Evolutionary conservation across 495 filamentous ascomycete species (phyloP).

Genomic region (Xylaria acuta): DNA sequence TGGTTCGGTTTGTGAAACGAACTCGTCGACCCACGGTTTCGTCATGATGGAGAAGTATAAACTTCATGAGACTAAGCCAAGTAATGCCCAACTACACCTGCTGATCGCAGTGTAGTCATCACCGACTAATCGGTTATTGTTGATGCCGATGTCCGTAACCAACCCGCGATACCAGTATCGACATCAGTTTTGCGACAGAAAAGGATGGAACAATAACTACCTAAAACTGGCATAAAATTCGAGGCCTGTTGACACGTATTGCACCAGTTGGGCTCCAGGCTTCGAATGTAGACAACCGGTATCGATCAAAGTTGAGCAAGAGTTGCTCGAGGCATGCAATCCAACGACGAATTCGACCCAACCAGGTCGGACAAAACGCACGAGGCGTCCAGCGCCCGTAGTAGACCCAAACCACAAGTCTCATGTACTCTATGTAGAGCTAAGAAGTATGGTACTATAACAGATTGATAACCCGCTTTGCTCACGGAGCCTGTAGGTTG

Average conservation of each 20-base stretch:
- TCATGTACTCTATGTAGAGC: constrained; percentile 7
- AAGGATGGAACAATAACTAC: neutral
- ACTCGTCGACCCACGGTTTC: neutral
- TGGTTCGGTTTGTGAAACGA: neutral
- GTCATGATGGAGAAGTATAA: neutral
- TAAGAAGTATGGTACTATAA: neutral
- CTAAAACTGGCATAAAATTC: neutral
- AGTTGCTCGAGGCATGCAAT: neutral
- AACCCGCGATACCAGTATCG: neutral
- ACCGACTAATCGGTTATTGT: neutral
- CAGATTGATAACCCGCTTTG: neutral
- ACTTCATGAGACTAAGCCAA: too few species aligned
- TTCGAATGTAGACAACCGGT: too few species aligned
- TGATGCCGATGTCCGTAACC: neutral
- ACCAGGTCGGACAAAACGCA: neutral
- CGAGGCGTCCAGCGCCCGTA: neutral
- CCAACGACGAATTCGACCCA: neutral
- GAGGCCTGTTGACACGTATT: neutral
- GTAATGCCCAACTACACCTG: neutral
- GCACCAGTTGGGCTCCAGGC: too few species aligned
- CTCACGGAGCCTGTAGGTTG: neutral
- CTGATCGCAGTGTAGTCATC: neutral
- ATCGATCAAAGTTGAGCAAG: neutral
- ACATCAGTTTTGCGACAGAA: neutral
- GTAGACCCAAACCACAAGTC: neutral